Percentiles rank a stretch among this genome's conserved stretches.
Conservation (phyloP, 2,329 filamentous ascomycete species). For the Cordyceps fumosorosea region DNA sequence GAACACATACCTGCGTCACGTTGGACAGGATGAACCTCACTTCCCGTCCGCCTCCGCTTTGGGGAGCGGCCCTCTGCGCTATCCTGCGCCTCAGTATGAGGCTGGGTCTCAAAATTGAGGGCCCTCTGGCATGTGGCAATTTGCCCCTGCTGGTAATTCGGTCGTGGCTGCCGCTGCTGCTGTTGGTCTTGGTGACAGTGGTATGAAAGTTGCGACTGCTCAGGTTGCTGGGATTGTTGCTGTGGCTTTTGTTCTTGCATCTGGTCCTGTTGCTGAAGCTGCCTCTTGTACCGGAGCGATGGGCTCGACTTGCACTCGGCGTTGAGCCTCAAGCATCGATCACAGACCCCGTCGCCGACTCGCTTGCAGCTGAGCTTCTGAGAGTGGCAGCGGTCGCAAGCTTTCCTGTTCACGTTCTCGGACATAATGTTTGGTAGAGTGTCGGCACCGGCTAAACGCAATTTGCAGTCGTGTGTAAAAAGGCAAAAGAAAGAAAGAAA, state of each 20-base stretch:
- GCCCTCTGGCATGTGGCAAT: background rate
- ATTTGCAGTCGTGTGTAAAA: background rate
- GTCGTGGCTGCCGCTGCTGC: slow-evolving; percentile 13
- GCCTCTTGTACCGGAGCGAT: slow-evolving; percentile 33
- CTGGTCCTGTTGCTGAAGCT: slow-evolving; percentile 16
- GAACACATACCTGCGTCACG: slow-evolving; percentile 30
- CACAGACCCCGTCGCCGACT: slow-evolving; percentile 32
- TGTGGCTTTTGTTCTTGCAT: background rate
- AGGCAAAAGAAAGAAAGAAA: background rate
- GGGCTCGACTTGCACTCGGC: slow-evolving; percentile 39
- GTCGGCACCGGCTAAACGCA: background rate
- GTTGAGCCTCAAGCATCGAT: slow-evolving; percentile 36
- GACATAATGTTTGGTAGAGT: slow-evolving; percentile 26
- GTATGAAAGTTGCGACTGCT: slow-evolving; percentile 16
- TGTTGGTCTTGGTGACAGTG: slow-evolving; percentile 1
- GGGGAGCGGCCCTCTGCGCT: slow-evolving; percentile 26
- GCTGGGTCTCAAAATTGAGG: background rate
- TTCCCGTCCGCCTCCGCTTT: slow-evolving; percentile 31
- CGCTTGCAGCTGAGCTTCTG: slow-evolving; percentile 42
- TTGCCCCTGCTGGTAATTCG: background rate
- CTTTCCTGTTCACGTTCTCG: slow-evolving; percentile 34
- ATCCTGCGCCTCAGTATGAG: background rate
- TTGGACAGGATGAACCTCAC: slow-evolving; percentile 27
- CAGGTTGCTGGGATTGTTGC: slow-evolving; percentile 14
- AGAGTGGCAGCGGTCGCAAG: slow-evolving; percentile 40